phyloP scores from a whole-genome alignment of 2,329 filamentous ascomycete genomes.

The Ceratocystis albifundus region DNA sequence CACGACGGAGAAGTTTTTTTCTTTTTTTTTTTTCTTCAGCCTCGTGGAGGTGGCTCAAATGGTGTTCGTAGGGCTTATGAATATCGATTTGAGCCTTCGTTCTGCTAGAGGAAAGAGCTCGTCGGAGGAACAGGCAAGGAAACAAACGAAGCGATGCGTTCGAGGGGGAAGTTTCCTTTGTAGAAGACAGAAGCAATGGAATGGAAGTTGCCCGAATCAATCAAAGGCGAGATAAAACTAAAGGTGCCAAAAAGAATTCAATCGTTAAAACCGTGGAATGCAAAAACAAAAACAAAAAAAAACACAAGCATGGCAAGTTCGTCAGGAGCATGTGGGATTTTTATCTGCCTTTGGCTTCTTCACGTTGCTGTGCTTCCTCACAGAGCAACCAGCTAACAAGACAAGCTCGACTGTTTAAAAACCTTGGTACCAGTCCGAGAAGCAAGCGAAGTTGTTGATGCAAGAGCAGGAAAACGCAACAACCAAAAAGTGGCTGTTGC shows the following conservation, averaged over 20 bases:
- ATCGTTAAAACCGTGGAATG: slow-evolving; percentile 8
- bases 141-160: not conserved
- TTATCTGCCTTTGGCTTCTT: slow-evolving; percentile 8
- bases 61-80: not conserved
- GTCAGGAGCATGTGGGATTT: not conserved
- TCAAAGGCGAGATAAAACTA: not conserved
- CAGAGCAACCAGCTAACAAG: not conserved
- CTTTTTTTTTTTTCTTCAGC: not conserved
- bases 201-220: slow-evolving; percentile 1
- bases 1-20: too few species aligned
- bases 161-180: slow-evolving; percentile 7
- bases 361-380: slow-evolving; percentile 6
- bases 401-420: slow-evolving; percentile 1
- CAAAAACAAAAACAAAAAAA: not conserved
- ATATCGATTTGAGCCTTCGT: not conserved
- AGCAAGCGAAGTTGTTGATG: not conserved
- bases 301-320: not conserved
- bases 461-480: slow-evolving; percentile 9
- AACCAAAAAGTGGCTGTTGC: slow-evolving; percentile 19
- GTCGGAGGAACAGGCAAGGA: not conserved
- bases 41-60: not conserved
- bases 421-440: not conserved
- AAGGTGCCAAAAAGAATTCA: not conserved
- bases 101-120: slow-evolving; percentile 4
- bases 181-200: not conserved